Evolutionary conservation across 2,329 filamentous ascomycete genomes (phyloP).

Genomic region (Nemania abortiva): DNA sequence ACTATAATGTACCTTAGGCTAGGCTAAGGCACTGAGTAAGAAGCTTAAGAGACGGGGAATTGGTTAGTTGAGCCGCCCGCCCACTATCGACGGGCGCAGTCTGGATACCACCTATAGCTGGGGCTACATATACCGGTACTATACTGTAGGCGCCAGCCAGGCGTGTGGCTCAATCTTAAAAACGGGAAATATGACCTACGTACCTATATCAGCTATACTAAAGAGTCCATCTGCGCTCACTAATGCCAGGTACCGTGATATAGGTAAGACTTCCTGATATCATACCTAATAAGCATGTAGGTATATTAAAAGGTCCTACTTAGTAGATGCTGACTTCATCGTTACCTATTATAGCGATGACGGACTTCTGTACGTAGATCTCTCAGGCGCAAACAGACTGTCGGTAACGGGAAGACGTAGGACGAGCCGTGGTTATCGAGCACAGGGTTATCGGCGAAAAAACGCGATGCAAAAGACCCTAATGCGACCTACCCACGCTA

Average conservation of each 20-base stretch:
- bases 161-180: constrained; percentile 12
- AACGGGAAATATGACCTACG: neutral
- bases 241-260: constrained; percentile 12
- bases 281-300: neutral
- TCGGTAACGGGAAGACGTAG: constrained; percentile 28
- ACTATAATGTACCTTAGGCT: neutral
- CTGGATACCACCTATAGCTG: constrained; percentile 3
- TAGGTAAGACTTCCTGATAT: constrained; percentile 3
- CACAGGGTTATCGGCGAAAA: constrained; percentile 1
- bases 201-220: constrained; percentile 1
- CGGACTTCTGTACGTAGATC: constrained; percentile 27
- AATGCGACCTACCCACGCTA: constrained; percentile 6
- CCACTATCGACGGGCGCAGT: constrained; percentile 1
- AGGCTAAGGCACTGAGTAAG: constrained; percentile 1
- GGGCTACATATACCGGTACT: constrained; percentile 11
- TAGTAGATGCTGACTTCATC: neutral
- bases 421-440: constrained; percentile 15
- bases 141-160: neutral
- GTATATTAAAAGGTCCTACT: neutral
- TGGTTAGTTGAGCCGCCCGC: neutral
- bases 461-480: constrained; percentile 22
- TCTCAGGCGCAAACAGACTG: constrained; percentile 27
- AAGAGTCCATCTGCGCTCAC: neutral
- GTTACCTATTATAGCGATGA: constrained; percentile 2
- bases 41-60: neutral